Evolutionary conservation across 768 basidiomycete genomes (phyloP), one percentile per base, ranked within the genome.

Genomic region (Leccinellum albellum): DNA sequence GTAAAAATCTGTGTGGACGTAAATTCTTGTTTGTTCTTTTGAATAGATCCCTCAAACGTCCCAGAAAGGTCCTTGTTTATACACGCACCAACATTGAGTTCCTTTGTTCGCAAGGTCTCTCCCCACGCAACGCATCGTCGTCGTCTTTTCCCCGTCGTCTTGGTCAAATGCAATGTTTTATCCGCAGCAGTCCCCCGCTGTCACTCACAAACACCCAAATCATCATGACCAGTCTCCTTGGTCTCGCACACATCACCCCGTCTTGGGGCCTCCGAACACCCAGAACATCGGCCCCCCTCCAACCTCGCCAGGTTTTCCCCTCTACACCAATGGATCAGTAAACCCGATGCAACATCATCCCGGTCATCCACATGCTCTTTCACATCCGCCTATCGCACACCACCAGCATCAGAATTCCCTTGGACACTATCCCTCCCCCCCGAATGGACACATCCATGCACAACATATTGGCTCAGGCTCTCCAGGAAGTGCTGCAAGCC

Each of bases 401-500:
- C 89, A 91, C 72, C 87, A 86, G 58, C 86, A 89, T 72, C 91
- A 91, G 78, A 87, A 83, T 67, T 90, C 89, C 26, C 72, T 90
- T 52, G 81, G 87, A 32, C 89, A 89, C 64, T 90, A 84, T 66
- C 83, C 88, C 17, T 88, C 89, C 24, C 90, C 89, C n/a, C 87
- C 89, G 32, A 86, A 84, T 60, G 82, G 82, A 5, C 84, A 84
- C 56, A 76, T 80, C 6, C 82, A 84, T 56, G 77, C 79, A 57
- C 82, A 81, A 64, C 87, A 82, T 40, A 68, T 88, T 24, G 77
- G 78, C 3, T 80, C 82, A 59, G 82, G 78, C 10, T 87, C 86
- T 0, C 86, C 86, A 26, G 82, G 79, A 9, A 78, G 77, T 40
- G 73, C 74, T 29, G 70, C 72, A 13, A 79, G 81, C 52, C 86